These are phyloP conservation scores for Ettlia oleoabundans DNA, from an alignment of 139 green algal genomes.

Conservation along the genomic window DNA sequence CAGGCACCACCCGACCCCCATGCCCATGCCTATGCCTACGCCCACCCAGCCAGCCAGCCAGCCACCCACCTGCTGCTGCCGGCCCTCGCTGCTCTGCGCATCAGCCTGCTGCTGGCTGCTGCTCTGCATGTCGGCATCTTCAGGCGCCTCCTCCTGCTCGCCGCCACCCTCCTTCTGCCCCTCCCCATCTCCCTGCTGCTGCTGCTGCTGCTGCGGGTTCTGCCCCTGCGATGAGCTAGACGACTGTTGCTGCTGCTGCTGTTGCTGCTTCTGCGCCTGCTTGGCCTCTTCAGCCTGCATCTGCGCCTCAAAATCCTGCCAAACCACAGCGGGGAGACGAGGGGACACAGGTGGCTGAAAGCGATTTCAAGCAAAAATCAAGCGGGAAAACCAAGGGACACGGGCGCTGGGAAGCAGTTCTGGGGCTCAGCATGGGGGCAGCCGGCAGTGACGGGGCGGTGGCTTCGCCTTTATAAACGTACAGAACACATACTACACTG, in stretches of 20 bases:
- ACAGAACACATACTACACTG: too few relatives aligned
- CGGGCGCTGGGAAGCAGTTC: too few relatives aligned
- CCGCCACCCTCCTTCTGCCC: constrained; percentile 14
- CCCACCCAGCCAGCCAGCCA: too few relatives aligned
- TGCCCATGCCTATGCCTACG: too few relatives aligned
- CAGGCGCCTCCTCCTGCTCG: constrained; percentile 14
- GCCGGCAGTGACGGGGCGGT: too few relatives aligned
- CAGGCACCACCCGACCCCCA: too few relatives aligned
- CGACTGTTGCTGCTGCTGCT: constrained; percentile 52
- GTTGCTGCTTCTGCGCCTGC: constrained; percentile 38
- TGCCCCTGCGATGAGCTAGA: constrained; percentile 41
- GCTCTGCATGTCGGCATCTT: constrained; percentile 5
- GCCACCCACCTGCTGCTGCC: constrained; percentile 30
- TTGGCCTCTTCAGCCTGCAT: constrained; percentile 51
- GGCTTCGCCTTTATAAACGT: too few relatives aligned
- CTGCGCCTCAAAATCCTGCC: constrained; percentile 81
- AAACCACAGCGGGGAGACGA: neutral
- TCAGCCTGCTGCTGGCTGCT: constrained; percentile 46
- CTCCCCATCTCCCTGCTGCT: constrained; percentile 32
- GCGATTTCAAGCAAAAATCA: neutral
- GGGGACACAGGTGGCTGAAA: neutral
- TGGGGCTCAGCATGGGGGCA: too few relatives aligned
- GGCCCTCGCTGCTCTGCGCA: constrained; percentile 28
- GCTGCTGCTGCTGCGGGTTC: constrained; percentile 8
- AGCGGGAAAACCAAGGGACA: too few relatives aligned